Evolutionary conservation across 331 rosid species (phyloP).

Genomic region (Pyracantha coccinea): DNA sequence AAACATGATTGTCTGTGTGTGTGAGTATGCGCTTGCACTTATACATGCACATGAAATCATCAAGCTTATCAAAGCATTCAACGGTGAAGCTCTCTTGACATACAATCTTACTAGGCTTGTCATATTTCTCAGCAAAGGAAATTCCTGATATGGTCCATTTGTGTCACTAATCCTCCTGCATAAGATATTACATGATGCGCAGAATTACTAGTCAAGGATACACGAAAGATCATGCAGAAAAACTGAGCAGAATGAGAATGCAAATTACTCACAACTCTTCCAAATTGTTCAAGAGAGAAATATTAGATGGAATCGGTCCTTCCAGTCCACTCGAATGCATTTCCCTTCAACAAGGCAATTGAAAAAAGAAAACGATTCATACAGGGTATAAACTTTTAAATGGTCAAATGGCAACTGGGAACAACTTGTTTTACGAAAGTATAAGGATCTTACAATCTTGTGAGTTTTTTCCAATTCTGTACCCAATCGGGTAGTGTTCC

Average conservation of each 20-base stretch:
- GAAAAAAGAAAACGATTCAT: slow-evolving; percentile 5
- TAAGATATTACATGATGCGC: neutral
- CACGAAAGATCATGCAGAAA: neutral
- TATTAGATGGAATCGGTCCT: slow-evolving; percentile 65
- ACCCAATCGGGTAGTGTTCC: slow-evolving; percentile 63
- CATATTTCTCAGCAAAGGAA: neutral
- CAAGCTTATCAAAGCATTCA: neutral
- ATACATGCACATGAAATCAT: neutral
- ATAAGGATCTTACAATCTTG: slow-evolving; percentile 53
- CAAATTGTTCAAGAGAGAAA: slow-evolving; percentile 49
- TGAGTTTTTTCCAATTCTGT: slow-evolving; percentile 59
- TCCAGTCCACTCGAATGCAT: slow-evolving; percentile 77
- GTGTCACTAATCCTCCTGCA: slow-evolving; percentile 12
- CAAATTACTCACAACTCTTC: slow-evolving; percentile 48
- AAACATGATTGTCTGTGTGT: neutral
- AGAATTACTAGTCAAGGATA: neutral
- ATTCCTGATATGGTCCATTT: neutral
- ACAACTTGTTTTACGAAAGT: neutral
- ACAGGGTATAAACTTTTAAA: neutral
- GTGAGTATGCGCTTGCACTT: neutral
- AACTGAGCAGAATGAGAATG: neutral
- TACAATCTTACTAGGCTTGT: neutral
- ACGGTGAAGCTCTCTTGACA: neutral
- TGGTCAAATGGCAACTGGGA: neutral
- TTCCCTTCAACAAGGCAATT: slow-evolving; percentile 40